Evolutionary conservation across 2,329 filamentous ascomycete species (phyloP).

Genomic region (Microdochium nivale): DNA sequence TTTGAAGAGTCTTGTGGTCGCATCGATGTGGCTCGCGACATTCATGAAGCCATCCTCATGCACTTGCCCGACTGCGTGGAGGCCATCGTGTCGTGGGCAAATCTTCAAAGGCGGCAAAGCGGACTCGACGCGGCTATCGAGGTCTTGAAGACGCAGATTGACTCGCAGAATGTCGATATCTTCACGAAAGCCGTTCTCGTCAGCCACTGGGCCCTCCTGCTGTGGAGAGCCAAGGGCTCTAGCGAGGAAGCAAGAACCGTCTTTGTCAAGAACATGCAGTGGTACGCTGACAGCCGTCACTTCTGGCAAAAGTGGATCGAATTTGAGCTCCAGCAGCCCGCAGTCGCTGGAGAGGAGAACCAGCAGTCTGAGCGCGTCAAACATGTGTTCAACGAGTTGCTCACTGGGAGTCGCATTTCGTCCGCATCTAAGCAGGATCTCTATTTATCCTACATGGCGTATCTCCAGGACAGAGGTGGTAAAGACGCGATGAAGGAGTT

Average conservation of each 20-base stretch:
- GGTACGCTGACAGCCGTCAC: conserved; percentile 73
- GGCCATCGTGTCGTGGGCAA: conserved; percentile 80
- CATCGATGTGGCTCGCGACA: conserved; percentile 69
- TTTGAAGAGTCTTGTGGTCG: conserved; percentile 84
- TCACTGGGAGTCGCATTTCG: conserved; percentile 63
- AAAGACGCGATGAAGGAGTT: conserved; percentile 83
- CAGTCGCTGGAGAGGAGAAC: conserved; percentile 52
- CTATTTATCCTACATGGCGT: conserved; percentile 69
- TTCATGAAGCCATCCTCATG: conserved; percentile 73
- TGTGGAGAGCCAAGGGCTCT: conserved; percentile 83
- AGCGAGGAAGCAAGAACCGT: conserved; percentile 74
- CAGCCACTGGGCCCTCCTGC: conserved; percentile 75
- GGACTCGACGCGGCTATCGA: conserved; percentile 79
- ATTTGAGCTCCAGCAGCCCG: conserved; percentile 82
- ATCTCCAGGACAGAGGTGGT: conserved; percentile 73
- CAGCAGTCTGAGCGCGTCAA: conserved; percentile 68
- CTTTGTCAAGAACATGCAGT: conserved; percentile 73
- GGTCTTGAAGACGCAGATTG: conserved; percentile 73
- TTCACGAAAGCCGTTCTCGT: conserved; percentile 81
- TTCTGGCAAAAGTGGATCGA: conserved; percentile 89
- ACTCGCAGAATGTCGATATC: conserved; percentile 60
- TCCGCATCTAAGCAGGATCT: conserved; percentile 63
- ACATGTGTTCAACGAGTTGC: conserved; percentile 68
- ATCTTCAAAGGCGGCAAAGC: conserved; percentile 73
- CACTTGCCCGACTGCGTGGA: conserved; percentile 75